Evolutionary conservation across 2,329 filamentous ascomycete species (phyloP).

Genomic region (Corinectria fuckeliana): DNA sequence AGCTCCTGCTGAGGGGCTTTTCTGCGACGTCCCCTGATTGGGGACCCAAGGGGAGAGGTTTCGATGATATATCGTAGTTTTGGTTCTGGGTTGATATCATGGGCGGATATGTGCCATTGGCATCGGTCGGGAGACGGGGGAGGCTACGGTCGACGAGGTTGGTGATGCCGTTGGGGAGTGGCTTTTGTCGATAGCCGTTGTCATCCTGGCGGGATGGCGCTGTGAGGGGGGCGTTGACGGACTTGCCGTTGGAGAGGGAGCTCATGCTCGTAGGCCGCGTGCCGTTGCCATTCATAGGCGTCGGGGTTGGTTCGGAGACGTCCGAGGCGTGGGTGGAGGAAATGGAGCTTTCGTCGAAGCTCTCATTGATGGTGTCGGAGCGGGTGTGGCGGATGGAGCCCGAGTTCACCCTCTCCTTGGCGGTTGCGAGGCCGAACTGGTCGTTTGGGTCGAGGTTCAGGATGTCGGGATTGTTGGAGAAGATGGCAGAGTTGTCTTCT

Average conservation of each 20-base stretch:
- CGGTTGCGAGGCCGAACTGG: slow-evolving; percentile 44
- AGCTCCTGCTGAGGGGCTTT: slow-evolving; percentile 25
- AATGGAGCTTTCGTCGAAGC: slow-evolving; percentile 61
- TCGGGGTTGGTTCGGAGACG: slow-evolving; percentile 53
- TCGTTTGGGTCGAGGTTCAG: slow-evolving; percentile 52
- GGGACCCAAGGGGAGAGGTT: slow-evolving; percentile 33
- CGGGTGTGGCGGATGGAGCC: slow-evolving; percentile 48
- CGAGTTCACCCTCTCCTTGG: slow-evolving; percentile 46
- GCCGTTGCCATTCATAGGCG: slow-evolving; percentile 52
- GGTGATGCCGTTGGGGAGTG: slow-evolving; percentile 37
- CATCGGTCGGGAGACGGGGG: slow-evolving; percentile 25
- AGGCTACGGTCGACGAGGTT: slow-evolving; percentile 41
- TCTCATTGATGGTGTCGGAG: slow-evolving; percentile 56
- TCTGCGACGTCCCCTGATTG: slow-evolving; percentile 20
- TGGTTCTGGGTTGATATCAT: slow-evolving; percentile 20
- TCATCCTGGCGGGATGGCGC: slow-evolving; percentile 39
- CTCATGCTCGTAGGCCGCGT: slow-evolving; percentile 62
- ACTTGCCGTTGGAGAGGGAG: slow-evolving; percentile 63
- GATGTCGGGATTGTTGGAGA: slow-evolving; percentile 50
- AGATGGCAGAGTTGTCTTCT: slow-evolving; percentile 51
- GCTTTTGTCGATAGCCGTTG: slow-evolving; percentile 29
- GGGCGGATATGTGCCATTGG: slow-evolving; percentile 27
- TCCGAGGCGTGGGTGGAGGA: slow-evolving; percentile 61
- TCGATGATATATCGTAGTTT: slow-evolving; percentile 27
- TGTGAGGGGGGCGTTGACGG: slow-evolving; percentile 43